phyloP scores from a whole-genome alignment of 441 rosid genomes.

The Jatropha podagrica region DNA sequence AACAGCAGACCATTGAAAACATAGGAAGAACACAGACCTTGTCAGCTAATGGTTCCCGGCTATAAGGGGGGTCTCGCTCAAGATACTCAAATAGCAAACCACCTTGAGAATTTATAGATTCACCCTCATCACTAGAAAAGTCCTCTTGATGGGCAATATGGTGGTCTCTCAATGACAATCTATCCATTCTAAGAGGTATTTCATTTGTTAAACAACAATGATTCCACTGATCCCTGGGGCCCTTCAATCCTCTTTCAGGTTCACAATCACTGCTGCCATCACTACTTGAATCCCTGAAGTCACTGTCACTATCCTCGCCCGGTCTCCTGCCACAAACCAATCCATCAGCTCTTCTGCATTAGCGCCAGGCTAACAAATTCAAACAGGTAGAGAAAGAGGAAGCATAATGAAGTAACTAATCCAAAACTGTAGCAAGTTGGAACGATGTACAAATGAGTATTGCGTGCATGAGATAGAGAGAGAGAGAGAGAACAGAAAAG shows the following conservation, averaged over 20 bases:
- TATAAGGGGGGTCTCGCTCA: conserved; percentile 63
- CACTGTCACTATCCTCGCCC: conserved; percentile 67
- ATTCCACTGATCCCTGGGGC: conserved; percentile 34
- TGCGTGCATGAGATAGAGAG: neutral
- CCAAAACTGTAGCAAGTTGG: neutral
- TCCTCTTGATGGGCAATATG: conserved; percentile 38
- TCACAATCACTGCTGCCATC: conserved; percentile 73
- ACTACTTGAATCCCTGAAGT: conserved; percentile 74
- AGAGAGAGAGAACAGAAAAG: neutral
- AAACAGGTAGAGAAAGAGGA: neutral
- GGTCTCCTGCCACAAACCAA: conserved; percentile 38
- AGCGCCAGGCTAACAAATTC: neutral
- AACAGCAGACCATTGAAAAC: neutral
- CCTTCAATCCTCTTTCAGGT: conserved; percentile 41
- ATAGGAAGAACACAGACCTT: conserved; percentile 40
- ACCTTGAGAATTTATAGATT: conserved; percentile 43
- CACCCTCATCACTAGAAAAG: conserved; percentile 65
- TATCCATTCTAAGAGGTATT: conserved; percentile 38
- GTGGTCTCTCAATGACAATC: conserved; percentile 43
- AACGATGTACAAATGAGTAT: too few species aligned
- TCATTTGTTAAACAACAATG: conserved; percentile 26
- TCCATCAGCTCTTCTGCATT: conserved; percentile 12
- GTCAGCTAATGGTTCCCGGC: conserved; percentile 77
- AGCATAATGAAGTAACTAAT: neutral
- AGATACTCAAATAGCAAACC: conserved; percentile 67